Conservation (phyloP, 805 yeast species). For the Blastobotrys peoriensis region DNA sequence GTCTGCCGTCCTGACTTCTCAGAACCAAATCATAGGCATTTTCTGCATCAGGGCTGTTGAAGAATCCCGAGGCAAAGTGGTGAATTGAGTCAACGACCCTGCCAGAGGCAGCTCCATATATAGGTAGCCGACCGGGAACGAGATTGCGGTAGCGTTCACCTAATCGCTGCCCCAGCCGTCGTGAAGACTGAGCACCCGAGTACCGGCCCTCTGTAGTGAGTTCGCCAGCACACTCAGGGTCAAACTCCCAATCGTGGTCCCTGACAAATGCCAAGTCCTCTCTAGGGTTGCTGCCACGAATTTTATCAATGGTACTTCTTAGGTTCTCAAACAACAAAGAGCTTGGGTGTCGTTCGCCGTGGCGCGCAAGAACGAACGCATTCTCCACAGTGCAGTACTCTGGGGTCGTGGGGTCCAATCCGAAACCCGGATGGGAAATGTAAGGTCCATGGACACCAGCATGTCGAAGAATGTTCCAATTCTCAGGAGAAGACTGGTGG, state of each 20-base stretch:
- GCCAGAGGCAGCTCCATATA: not conserved
- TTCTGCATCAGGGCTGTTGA: not conserved
- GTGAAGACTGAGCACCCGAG: not conserved
- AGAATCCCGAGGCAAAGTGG: not conserved
- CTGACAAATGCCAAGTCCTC: not conserved
- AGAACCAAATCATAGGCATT: not conserved
- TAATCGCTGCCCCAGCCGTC: not conserved
- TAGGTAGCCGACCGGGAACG: not conserved
- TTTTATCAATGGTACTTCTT: not conserved
- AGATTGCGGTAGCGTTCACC: not conserved
- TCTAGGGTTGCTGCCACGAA: not conserved
- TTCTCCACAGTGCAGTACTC: not conserved
- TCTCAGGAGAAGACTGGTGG: not conserved
- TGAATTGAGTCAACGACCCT: not conserved
- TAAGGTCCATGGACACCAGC: not conserved
- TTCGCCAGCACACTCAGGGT: not conserved
- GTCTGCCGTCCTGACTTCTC: not conserved
- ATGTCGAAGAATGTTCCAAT: not conserved
- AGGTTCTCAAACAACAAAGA: not conserved
- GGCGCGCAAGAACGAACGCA: not conserved
- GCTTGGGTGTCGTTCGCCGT: not conserved
- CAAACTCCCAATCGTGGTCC: not conserved
- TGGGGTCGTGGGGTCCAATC: not conserved
- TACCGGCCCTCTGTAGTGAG: not conserved
- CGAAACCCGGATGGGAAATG: not conserved